Percentiles rank a stretch among this genome's conserved stretches.
Evolutionary conservation across 257 asterid genomes (phyloP).

Genomic region (Rehmannia glutinosa): DNA sequence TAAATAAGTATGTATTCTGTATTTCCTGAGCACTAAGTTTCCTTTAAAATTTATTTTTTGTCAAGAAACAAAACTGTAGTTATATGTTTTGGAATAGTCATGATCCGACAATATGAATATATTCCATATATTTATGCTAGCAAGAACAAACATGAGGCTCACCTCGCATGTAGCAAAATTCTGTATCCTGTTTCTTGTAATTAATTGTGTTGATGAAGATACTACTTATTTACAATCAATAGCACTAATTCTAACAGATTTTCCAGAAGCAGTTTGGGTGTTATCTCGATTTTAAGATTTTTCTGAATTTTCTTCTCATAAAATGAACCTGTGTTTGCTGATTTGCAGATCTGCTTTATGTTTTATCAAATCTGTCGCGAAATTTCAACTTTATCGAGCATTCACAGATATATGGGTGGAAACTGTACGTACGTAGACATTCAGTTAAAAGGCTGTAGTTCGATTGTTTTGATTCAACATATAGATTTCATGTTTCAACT

Average conservation of each 20-base stretch:
- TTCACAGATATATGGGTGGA: conserved; percentile 83
- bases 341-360: conserved; percentile 84
- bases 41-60: no score
- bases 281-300: neutral
- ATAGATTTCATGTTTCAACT: neutral
- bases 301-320: neutral
- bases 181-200: neutral
- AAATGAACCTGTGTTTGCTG: neutral
- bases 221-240: neutral
- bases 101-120: no score
- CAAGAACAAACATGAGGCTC: no score
- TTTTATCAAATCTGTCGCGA: conserved; percentile 78
- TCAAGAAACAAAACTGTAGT: no score
- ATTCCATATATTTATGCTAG: no score
- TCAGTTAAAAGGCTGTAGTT: neutral
- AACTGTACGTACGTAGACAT: conserved; percentile 59
- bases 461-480: neutral
- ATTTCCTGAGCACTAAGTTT: no score
- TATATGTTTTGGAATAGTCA: no score
- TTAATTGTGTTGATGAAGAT: neutral
- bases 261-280: neutral
- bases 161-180: neutral
- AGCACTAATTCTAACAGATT: neutral
- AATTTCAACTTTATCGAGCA: conserved; percentile 90
- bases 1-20: no score